Evolutionary conservation across 768 basidiomycete species (phyloP).

Genomic region (Podaxis sp.): DNA sequence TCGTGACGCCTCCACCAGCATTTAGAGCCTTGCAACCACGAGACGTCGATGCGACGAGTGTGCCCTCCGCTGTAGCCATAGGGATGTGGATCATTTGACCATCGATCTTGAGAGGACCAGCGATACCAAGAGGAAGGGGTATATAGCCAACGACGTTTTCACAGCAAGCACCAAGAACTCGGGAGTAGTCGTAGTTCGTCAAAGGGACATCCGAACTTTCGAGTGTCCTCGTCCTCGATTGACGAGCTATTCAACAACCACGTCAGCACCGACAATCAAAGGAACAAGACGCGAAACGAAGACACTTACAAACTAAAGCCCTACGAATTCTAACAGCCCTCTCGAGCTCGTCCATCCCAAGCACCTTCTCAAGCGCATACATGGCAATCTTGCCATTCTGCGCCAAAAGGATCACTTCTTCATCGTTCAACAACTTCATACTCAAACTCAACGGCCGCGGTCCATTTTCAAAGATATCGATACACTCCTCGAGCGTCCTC

Average conservation of each 20-base stretch:
- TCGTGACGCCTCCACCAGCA: conserved; percentile 91
- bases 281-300: not conserved
- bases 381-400: conserved; percentile 92
- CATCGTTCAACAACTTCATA: conserved; percentile 73
- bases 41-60: conserved; percentile 95
- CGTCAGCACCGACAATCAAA: conserved; percentile 7
- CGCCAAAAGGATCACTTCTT: conserved; percentile 85
- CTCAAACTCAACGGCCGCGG: conserved; percentile 59
- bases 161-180: conserved; percentile 95
- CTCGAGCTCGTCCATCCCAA: conserved; percentile 69
- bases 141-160: conserved; percentile 99
- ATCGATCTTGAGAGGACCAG: conserved; percentile 92
- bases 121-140: conserved; percentile 93
- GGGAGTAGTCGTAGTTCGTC: conserved; percentile 87
- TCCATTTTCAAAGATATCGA: conserved; percentile 76
- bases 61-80: conserved; percentile 99
- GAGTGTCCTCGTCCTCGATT: conserved; percentile 79
- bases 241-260: conserved; percentile 59
- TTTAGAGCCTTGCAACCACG: conserved; percentile 98
- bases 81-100: conserved; percentile 85
- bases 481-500: conserved; percentile 73
- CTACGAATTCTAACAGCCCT: conserved; percentile 86
- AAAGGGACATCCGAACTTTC: conserved; percentile 84
- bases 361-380: conserved; percentile 94
- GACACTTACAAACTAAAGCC: conserved; percentile 82